Evolutionary conservation across 2,329 filamentous ascomycete genomes (phyloP).

Genomic region (Elsinoe necatrix): DNA sequence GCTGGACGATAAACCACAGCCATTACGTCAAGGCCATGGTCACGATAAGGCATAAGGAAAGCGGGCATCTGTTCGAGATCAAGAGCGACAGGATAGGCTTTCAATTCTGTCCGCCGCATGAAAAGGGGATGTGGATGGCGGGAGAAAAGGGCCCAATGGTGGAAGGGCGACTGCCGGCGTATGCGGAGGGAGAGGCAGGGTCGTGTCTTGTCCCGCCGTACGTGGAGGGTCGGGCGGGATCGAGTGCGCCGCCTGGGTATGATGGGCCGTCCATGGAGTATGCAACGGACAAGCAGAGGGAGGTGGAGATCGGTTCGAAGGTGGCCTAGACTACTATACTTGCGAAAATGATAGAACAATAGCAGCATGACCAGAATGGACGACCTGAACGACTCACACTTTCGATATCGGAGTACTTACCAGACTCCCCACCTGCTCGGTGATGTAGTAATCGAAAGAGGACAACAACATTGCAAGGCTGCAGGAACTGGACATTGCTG

Average conservation of each 20-base stretch:
- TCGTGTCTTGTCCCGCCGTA: not conserved
- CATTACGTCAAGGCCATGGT: slow-evolving; percentile 1
- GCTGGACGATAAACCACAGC: slow-evolving; percentile 10
- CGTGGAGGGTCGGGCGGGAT: not conserved
- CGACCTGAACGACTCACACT: too few relatives aligned
- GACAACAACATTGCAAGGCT: too few relatives aligned
- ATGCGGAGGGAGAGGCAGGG: not conserved
- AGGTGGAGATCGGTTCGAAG: slow-evolving; percentile 5
- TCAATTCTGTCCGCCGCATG: not conserved
- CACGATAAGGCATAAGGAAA: slow-evolving; percentile 5
- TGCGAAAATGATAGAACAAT: too few relatives aligned
- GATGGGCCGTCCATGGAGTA: not conserved
- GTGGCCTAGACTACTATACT: not conserved
- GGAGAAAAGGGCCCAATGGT: not conserved
- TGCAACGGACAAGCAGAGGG: not conserved
- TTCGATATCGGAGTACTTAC: too few relatives aligned
- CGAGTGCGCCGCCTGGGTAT: not conserved
- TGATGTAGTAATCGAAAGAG: too few relatives aligned
- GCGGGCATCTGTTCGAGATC: slow-evolving; percentile 8
- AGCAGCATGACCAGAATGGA: not conserved
- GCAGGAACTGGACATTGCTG: too few relatives aligned
- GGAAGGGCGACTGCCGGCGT: not conserved
- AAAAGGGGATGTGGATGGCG: not conserved
- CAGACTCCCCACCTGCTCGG: too few relatives aligned
- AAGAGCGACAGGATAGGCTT: slow-evolving; percentile 10